A percentile compares a stretch with the other conserved stretches of the same genome.
phyloP scores from a whole-genome alignment of 208 protist genomes.

The Leishmania martiniquensis region DNA sequence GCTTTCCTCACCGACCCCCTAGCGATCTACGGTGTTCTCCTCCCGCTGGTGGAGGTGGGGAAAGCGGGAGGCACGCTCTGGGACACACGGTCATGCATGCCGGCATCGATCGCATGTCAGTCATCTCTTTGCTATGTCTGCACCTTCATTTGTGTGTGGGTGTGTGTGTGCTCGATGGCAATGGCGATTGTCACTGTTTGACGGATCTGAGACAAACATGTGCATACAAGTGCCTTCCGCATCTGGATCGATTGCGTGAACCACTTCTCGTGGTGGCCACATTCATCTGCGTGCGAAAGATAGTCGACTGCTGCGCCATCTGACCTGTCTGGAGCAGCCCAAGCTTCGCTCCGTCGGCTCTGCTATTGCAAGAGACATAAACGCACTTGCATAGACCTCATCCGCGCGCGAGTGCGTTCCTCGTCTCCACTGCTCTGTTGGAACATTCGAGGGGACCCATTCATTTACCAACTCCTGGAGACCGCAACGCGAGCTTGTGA shows the following conservation, averaged over 20 bases:
- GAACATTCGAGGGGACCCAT: no score
- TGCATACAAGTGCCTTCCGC: background rate
- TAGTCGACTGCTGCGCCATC: background rate
- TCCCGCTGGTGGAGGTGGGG: background rate
- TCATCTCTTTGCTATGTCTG: background rate
- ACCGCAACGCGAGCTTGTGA: no score
- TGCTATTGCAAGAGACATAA: background rate
- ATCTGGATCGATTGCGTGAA: background rate
- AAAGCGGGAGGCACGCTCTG: background rate
- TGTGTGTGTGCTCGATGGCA: no score
- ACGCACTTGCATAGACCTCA: no score
- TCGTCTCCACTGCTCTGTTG: no score
- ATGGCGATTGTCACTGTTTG: background rate
- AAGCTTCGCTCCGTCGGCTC: background rate
- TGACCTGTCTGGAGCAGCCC: background rate
- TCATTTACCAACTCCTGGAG: no score
- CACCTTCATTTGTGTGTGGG: background rate
- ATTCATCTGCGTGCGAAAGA: background rate
- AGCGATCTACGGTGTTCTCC: background rate
- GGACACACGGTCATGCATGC: background rate
- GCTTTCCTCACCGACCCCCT: background rate
- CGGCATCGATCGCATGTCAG: background rate
- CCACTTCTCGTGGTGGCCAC: no score
- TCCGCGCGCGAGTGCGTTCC: no score
- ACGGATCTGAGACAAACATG: background rate